Base-by-base conservation (phyloP, 2,329 filamentous ascomycete species). In the Rhynchosporium agropyri region DNA sequence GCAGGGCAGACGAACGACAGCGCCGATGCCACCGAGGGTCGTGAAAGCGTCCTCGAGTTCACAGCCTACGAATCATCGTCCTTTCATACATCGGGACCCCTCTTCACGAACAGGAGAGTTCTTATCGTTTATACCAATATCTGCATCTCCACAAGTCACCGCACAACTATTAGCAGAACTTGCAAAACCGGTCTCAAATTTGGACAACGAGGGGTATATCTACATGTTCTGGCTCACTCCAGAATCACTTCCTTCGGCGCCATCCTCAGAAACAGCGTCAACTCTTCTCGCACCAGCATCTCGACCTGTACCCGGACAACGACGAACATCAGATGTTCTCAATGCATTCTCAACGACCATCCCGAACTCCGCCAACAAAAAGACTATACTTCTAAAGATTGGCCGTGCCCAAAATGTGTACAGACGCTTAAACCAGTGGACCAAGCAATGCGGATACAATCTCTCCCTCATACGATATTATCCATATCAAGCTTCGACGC, bases 171-270 rank as follows among this genome's bases (percentile, higher is more conserved):
- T 94, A 64, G 80, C 88, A 2, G 93, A 98, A 75, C 81, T 98
- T 9, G 85, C 77, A 74, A 95, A 84, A 79, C 92, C 81, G 0
- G 84, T 93, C 51, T 92, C 91, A 0, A 79, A 85, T 28, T 79
- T 83, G 60, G 91, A 95, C 68, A 91, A 96, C 69, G 81, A 89
- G 12, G 95, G 95, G 43, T 99, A 95, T 78, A 98, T 99, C 69
- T 99, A 99, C 82, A 96, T 99, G 76, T 99, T 98, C 81, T 97
- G 94, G 92, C 83, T 97, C 28, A 97, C 92, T 0, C 87, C 92
- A 38, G 80, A 84, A 42, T 83, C 81, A 2, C 77, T 84, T 7
- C 74, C 81, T 0, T 75, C 83, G 0, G 78, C 82, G 0, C 81
- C 85, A 0, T 81, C 87, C 0, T 79, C 80, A 42, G 87, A 86